These are phyloP conservation scores for Boeremia lycopersici DNA, from an alignment of 2,329 filamentous ascomycete species.

Conservation along the genomic window DNA sequence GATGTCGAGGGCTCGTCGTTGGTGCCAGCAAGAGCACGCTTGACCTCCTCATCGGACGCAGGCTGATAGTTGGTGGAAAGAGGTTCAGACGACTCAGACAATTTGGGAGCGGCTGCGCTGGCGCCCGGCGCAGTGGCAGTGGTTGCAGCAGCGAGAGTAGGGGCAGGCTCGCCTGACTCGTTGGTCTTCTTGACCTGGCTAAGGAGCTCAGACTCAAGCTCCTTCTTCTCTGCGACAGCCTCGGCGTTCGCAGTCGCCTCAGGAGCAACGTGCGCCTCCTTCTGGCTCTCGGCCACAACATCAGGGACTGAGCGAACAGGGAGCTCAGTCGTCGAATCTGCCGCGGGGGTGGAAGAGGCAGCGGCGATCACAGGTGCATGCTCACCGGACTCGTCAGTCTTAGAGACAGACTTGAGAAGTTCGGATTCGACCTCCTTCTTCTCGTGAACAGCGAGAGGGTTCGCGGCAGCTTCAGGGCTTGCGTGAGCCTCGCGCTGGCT, in stretches of 20 bases:
- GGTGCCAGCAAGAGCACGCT: conserved; percentile 3
- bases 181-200: conserved; percentile 60
- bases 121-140: conserved; percentile 41
- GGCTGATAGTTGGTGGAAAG: conserved; percentile 14
- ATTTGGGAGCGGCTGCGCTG: conserved; percentile 6
- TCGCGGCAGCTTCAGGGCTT: conserved; percentile 69
- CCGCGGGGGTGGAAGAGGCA: conserved; percentile 20
- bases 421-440: conserved; percentile 76
- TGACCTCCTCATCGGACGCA: conserved; percentile 7
- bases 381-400: conserved; percentile 50
- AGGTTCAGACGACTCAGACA: conserved; percentile 7
- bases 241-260: conserved; percentile 69
- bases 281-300: conserved; percentile 73
- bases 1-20: conserved; percentile 21
- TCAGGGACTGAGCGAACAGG: conserved; percentile 55
- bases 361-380: conserved; percentile 29
- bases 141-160: conserved; percentile 47
- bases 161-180: conserved; percentile 53
- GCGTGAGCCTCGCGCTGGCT: conserved; percentile 70
- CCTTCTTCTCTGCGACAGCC: conserved; percentile 73
- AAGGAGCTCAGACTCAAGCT: conserved; percentile 74
- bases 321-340: conserved; percentile 25
- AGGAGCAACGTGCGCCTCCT: conserved; percentile 65
- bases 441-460: conserved; percentile 68
- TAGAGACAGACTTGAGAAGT: conserved; percentile 54